phyloP scores from a whole-genome alignment of 208 protist species.

The Trypanosoma rangeli region DNA sequence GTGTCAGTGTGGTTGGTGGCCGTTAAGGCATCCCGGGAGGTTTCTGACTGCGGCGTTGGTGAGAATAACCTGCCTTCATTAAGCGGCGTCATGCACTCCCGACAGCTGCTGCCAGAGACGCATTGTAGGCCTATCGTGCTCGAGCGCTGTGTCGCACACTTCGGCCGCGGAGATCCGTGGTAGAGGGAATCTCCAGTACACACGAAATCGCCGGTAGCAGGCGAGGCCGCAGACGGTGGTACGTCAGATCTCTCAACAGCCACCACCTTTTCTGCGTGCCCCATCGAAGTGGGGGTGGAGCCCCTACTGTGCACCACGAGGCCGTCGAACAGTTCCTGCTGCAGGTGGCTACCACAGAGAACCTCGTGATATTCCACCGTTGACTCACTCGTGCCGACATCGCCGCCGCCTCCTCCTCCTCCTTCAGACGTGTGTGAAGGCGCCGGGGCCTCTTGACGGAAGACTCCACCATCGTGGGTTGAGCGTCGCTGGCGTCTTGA shows the following conservation, averaged over 20 bases:
- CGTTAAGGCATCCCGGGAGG: not conserved
- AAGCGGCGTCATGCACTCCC: not conserved
- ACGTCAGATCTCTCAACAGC: not conserved
- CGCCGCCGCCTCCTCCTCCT: too few species aligned
- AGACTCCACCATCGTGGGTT: not conserved
- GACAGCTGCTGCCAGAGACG: not conserved
- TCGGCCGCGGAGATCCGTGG: not conserved
- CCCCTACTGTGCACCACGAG: not conserved
- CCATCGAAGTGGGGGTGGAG: not conserved
- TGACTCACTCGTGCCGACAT: not conserved
- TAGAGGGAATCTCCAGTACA: not conserved
- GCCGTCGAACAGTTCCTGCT: too few species aligned
- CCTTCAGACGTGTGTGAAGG: not conserved
- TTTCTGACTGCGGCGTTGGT: not conserved
- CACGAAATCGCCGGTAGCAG: not conserved
- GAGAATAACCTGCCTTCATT: not conserved
- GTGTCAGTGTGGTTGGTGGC: not conserved
- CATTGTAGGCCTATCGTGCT: not conserved
- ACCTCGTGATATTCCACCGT: not conserved
- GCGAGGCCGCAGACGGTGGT: not conserved
- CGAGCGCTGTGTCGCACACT: not conserved
- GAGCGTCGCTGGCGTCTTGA: not conserved
- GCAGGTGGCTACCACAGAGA: not conserved
- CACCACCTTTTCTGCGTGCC: not conserved
- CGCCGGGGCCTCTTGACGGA: not conserved